Evolutionary conservation across 164 flowering plant genomes (phyloP).

Genomic region (Nelumbo lutea): DNA sequence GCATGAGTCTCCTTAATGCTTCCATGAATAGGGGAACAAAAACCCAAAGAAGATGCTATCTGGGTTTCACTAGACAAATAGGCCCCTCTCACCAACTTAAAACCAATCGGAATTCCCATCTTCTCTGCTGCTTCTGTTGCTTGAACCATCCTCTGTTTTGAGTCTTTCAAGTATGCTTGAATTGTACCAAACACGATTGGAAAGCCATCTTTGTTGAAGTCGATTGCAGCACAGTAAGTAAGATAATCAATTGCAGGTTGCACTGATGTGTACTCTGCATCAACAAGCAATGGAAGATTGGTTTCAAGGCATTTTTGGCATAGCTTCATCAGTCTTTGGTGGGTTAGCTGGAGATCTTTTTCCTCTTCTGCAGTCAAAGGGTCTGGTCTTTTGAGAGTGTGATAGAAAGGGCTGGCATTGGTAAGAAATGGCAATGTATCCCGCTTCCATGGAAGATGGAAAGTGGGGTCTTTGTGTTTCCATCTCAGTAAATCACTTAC

Average conservation of each 20-base stretch:
- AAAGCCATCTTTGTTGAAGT: slow-evolving; percentile 28
- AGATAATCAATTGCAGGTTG: slow-evolving; percentile 91
- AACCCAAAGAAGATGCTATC: slow-evolving; percentile 59
- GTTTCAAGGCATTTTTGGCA: slow-evolving; percentile 40
- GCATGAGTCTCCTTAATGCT: slow-evolving; percentile 62
- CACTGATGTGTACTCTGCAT: slow-evolving; percentile 77
- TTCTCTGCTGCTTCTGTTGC: slow-evolving; percentile 54
- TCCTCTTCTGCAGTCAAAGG: slow-evolving; percentile 66
- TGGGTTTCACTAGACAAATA: slow-evolving; percentile 61
- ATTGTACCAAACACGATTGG: slow-evolving; percentile 68
- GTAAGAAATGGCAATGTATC: slow-evolving; percentile 53
- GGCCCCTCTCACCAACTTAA: slow-evolving; percentile 89
- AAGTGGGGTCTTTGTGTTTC: slow-evolving; percentile 58
- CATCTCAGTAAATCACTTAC: slow-evolving; percentile 79
- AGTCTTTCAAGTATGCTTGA: slow-evolving; percentile 80
- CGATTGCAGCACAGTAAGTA: slow-evolving; percentile 51
- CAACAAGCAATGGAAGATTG: slow-evolving; percentile 52
- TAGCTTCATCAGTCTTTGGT: slow-evolving; percentile 41
- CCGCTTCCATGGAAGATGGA: slow-evolving; percentile 77
- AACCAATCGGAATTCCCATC: slow-evolving; percentile 60
- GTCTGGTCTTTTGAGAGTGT: slow-evolving; percentile 49
- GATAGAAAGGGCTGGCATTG: slow-evolving; percentile 70
- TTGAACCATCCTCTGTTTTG: slow-evolving; percentile 51
- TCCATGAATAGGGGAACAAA: slow-evolving; percentile 65
- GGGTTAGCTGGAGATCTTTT: slow-evolving; percentile 44